Evolutionary conservation across 2,329 filamentous ascomycete species (phyloP).

Genomic region (Venturia oleaginea): DNA sequence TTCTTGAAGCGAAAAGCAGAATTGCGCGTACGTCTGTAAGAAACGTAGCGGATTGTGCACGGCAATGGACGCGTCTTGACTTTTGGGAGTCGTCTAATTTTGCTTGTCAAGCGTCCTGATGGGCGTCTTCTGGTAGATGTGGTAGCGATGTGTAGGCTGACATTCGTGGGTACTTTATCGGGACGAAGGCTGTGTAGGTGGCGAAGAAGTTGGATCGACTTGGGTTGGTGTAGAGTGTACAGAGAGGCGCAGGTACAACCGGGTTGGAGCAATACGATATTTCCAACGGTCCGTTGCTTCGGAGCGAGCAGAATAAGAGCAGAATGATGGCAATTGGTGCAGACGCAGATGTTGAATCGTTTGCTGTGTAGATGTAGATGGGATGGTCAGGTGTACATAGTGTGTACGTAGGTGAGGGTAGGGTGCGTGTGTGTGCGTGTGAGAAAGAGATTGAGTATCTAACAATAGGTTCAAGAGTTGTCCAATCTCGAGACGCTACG

Average conservation of each 20-base stretch:
- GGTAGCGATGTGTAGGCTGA: background rate
- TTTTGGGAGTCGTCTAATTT: background rate
- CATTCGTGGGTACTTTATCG: background rate
- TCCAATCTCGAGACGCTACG: no score
- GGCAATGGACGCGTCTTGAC: background rate
- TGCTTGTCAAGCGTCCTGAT: slow-evolving; percentile 4
- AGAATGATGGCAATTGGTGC: background rate
- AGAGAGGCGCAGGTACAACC: background rate
- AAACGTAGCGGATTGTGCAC: background rate
- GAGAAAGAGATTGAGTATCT: background rate
- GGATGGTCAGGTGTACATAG: no score
- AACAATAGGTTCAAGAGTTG: background rate
- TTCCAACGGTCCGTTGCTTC: background rate
- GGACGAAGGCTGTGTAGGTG: slow-evolving; percentile 6
- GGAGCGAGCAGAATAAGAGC: background rate
- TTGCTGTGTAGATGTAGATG: no score
- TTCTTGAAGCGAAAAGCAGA: background rate
- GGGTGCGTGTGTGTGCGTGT: background rate
- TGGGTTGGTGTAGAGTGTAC: background rate
- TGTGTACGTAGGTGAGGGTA: background rate
- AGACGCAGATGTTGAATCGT: background rate
- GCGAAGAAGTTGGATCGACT: background rate
- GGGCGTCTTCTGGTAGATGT: background rate
- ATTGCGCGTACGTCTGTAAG: background rate
- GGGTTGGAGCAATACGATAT: background rate